Percentiles rank a stretch among this genome's conserved stretches.
These are phyloP conservation scores for Cladosporium sp. DNA, from an alignment of 2,329 filamentous ascomycete genomes.

Conservation along the genomic window DNA sequence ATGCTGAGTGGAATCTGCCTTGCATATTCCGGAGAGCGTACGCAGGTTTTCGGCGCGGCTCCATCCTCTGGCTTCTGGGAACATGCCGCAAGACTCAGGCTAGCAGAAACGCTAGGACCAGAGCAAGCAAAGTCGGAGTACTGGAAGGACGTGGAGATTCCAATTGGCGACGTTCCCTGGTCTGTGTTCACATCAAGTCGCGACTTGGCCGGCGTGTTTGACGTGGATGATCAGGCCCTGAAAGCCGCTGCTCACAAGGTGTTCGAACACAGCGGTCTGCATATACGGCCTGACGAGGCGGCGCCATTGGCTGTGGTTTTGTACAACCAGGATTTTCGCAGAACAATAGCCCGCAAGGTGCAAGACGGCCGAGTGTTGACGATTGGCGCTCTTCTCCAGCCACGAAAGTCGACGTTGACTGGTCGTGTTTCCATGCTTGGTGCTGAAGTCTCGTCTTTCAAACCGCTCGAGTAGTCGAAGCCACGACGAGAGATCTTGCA, in stretches of 20 bases:
- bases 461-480: too few species aligned
- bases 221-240: conserved; percentile 80
- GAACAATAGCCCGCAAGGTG: not conserved
- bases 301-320: conserved; percentile 80
- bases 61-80: conserved; percentile 45
- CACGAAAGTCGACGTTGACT: conserved; percentile 1
- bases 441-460: not conserved
- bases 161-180: conserved; percentile 58
- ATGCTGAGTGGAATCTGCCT: conserved; percentile 81
- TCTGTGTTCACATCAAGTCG: conserved; percentile 64
- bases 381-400: not conserved
- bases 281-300: conserved; percentile 82
- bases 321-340: conserved; percentile 79
- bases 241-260: conserved; percentile 70
- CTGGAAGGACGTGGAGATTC: conserved; percentile 2
- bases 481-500: too few species aligned
- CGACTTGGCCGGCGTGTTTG: conserved; percentile 68
- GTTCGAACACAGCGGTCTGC: conserved; percentile 81
- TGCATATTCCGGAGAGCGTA: conserved; percentile 66
- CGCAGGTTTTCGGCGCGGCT: conserved; percentile 80
- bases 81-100: not conserved
- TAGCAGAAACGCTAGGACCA: not conserved
- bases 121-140: not conserved
- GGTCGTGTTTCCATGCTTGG: not conserved
- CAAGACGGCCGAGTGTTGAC: not conserved